phyloP scores from a whole-genome alignment of 106 monocot genomes.

The Amphibolis antarctica region DNA sequence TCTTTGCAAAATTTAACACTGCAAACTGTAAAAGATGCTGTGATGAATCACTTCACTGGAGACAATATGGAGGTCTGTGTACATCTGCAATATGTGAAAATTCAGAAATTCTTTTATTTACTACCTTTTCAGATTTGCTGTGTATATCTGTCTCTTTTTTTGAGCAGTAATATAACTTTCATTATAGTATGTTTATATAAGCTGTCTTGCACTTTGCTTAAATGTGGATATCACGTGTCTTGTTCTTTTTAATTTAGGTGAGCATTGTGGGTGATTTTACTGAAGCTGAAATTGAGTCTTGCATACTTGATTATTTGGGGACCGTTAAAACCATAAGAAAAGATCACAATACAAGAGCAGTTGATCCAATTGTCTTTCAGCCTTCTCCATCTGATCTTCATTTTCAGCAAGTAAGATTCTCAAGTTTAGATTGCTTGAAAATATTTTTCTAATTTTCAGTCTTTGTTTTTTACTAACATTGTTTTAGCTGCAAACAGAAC shows the following conservation, averaged over 20 bases:
- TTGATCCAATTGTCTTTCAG: conserved; percentile 56
- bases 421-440: too few species aligned
- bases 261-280: conserved; percentile 95
- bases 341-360: conserved; percentile 1
- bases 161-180: too few species aligned
- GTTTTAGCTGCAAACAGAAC: too few species aligned
- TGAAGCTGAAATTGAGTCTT: conserved; percentile 80
- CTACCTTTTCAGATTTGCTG: not conserved
- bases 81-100: not conserved
- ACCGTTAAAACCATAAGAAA: conserved; percentile 34
- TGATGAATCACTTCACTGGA: conserved; percentile 81
- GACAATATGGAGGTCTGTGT: conserved; percentile 86
- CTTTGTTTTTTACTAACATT: too few species aligned
- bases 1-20: conserved; percentile 79
- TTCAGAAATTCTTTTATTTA: not conserved
- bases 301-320: conserved; percentile 93
- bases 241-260: conserved; percentile 34
- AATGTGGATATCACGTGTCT: not conserved
- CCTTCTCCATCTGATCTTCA: conserved; percentile 61
- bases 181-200: too few species aligned
- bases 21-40: conserved; percentile 77
- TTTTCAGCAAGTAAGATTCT: conserved; percentile 64
- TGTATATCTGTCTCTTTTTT: not conserved
- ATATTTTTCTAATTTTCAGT: too few species aligned
- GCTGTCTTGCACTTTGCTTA: too few species aligned